Percentiles rank a stretch among this genome's conserved stretches.
phyloP scores from a whole-genome alignment of 306 rosid species.

The Spatholobus suberectus region DNA sequence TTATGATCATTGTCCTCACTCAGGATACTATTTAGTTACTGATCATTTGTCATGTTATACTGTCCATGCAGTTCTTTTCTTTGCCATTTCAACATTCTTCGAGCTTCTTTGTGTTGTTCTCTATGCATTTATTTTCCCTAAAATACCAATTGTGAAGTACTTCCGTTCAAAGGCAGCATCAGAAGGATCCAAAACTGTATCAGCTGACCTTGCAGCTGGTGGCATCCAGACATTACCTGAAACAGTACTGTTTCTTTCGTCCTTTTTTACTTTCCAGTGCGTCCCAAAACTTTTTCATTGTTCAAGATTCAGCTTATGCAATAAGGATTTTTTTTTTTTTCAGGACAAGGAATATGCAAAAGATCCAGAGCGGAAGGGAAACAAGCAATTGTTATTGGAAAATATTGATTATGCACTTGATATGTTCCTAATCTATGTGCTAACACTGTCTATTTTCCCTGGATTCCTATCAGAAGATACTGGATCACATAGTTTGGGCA shows the following conservation, averaged over 20 bases:
- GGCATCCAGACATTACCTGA: slow-evolving; percentile 64
- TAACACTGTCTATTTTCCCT: slow-evolving; percentile 85
- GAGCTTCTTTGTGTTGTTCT: slow-evolving; percentile 84
- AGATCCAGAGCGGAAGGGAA: slow-evolving; percentile 63
- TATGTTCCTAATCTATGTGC: slow-evolving; percentile 66
- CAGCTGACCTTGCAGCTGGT: slow-evolving; percentile 91
- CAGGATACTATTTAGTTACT: background rate
- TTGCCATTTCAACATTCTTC: slow-evolving; percentile 72
- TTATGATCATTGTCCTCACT: background rate
- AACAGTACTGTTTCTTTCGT: slow-evolving; percentile 41
- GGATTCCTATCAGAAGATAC: slow-evolving; percentile 94
- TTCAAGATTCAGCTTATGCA: background rate
- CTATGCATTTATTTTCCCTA: slow-evolving; percentile 77
- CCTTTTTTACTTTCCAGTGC: background rate
- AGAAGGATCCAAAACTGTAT: slow-evolving; percentile 91
- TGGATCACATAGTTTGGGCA: slow-evolving; percentile 82
- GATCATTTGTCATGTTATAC: slow-evolving; percentile 11
- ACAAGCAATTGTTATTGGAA: slow-evolving; percentile 71
- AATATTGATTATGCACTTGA: slow-evolving; percentile 81
- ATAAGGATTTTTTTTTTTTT: slow-evolving; percentile 13
- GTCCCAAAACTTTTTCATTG: background rate
- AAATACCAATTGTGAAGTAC: slow-evolving; percentile 76
- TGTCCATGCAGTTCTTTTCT: slow-evolving; percentile 78
- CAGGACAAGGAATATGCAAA: slow-evolving; percentile 64
- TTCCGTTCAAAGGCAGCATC: slow-evolving; percentile 89